phyloP scores from a whole-genome alignment of 2,329 filamentous ascomycete species.

The Talaromyces sp. region DNA sequence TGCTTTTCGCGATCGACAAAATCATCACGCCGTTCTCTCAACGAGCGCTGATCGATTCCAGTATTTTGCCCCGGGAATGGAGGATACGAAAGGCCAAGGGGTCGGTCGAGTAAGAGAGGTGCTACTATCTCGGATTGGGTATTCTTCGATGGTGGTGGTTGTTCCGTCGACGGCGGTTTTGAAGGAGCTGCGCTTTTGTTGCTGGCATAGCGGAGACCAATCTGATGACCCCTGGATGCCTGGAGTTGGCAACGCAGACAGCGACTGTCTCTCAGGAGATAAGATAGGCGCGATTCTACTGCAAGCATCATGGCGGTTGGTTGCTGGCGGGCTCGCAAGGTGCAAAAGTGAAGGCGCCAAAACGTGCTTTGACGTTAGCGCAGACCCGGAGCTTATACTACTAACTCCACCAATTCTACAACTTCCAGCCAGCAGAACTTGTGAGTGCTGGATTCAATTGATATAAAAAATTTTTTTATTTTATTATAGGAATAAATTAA shows the following conservation, averaged over 20 bases:
- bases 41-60: conserved; percentile 63
- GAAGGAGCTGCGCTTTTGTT: conserved; percentile 13
- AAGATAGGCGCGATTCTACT: conserved; percentile 16
- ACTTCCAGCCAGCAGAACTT: not conserved
- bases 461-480: not conserved
- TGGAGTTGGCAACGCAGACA: conserved; percentile 34
- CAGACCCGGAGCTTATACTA: not conserved
- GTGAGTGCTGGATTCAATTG: not conserved
- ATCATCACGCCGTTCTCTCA: conserved; percentile 67
- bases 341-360: conserved; percentile 22
- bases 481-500: not conserved
- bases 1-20: conserved; percentile 85
- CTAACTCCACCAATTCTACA: not conserved
- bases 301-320: conserved; percentile 14
- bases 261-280: conserved; percentile 19
- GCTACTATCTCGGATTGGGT: conserved; percentile 40
- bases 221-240: conserved; percentile 18
- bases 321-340: conserved; percentile 1
- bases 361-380: conserved; percentile 18
- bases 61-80: conserved; percentile 77
- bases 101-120: conserved; percentile 57
- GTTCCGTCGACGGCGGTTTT: not conserved
- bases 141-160: conserved; percentile 4
- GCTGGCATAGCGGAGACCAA: conserved; percentile 26
- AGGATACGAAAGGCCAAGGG: conserved; percentile 74